phyloP scores from a whole-genome alignment of 139 green algal species.

The Chlorella sp. region DNA sequence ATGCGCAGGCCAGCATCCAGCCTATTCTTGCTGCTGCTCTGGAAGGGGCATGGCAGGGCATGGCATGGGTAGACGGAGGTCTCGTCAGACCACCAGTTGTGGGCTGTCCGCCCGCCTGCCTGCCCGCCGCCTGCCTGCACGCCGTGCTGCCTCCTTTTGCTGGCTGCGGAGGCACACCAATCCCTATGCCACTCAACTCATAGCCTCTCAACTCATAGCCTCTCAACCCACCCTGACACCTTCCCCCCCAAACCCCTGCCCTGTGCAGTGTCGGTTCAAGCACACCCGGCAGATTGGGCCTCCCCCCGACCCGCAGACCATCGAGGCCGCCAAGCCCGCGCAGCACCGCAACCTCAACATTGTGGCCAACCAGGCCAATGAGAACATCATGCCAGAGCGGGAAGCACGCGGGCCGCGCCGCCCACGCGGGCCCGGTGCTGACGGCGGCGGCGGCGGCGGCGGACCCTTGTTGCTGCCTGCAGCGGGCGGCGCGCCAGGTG shows the following conservation, averaged over 20 bases:
- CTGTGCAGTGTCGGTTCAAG: slow-evolving; percentile 85
- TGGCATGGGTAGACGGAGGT: too few relatives aligned
- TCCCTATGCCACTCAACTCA: too few relatives aligned
- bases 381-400: slow-evolving; percentile 45
- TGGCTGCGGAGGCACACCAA: not conserved
- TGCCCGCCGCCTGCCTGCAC: too few relatives aligned
- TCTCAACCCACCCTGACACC: not conserved
- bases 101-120: too few relatives aligned
- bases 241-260: not conserved
- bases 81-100: too few relatives aligned
- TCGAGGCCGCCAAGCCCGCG: slow-evolving; percentile 84
- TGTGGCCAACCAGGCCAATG: slow-evolving; percentile 82
- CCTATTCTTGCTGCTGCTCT: too few relatives aligned
- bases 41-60: too few relatives aligned
- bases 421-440: not conserved
- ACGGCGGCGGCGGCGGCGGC: not conserved
- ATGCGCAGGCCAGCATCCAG: too few relatives aligned
- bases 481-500: not conserved
- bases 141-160: too few relatives aligned
- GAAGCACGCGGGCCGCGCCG: not conserved
- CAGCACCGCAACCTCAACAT: slow-evolving; percentile 83
- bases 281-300: slow-evolving; percentile 85
- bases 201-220: not conserved
- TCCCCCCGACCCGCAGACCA: slow-evolving; percentile 63
- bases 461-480: not conserved